These are phyloP conservation scores for Malus orientalis DNA, from an alignment of 306 rosid genomes.

Conservation along the genomic window DNA sequence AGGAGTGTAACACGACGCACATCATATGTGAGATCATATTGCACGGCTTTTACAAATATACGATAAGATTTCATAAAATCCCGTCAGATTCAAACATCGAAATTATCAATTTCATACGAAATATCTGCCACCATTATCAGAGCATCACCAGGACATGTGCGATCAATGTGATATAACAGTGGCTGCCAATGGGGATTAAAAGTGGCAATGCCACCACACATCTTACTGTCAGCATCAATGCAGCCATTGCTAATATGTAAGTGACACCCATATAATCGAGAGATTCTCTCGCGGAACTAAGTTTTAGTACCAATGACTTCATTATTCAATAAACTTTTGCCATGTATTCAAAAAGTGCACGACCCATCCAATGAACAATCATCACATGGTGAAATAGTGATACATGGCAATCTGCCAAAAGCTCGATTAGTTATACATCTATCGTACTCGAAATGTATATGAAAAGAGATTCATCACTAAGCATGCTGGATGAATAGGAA, in stretches of 20 bases:
- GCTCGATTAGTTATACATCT: background rate
- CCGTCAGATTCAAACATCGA: background rate
- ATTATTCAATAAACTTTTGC: too few species aligned
- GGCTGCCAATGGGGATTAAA: background rate
- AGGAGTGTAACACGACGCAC: background rate
- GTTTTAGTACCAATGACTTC: too few species aligned
- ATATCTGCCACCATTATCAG: background rate
- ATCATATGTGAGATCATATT: background rate
- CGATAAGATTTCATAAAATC: background rate
- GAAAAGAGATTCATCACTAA: conserved; percentile 15
- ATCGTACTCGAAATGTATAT: conserved; percentile 7
- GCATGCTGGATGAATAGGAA: conserved; percentile 17
- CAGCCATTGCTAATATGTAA: conserved; percentile 9
- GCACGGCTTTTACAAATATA: background rate
- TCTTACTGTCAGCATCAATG: background rate
- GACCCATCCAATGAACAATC: too few species aligned
- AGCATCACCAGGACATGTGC: background rate
- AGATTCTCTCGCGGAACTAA: too few species aligned
- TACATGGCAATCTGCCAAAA: background rate
- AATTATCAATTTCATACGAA: background rate
- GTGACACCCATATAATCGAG: background rate
- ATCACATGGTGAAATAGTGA: too few species aligned
- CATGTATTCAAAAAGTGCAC: too few species aligned
- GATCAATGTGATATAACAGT: background rate
- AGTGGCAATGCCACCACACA: background rate